Conservation (phyloP, 495 filamentous ascomycete species). For the Stereocaulon alpinum region DNA sequence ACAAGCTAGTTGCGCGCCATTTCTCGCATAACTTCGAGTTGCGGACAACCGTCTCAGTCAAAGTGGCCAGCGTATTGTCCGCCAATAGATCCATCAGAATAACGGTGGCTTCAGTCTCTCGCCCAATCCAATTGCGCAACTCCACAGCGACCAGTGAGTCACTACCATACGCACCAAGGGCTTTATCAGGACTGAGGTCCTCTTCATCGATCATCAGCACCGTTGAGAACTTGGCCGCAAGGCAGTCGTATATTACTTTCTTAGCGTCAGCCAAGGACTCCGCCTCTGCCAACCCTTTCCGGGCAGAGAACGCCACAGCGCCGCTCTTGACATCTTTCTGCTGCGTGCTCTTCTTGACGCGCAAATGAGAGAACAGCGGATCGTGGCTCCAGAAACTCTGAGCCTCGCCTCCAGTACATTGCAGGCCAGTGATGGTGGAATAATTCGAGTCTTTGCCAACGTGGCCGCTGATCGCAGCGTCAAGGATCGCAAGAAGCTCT, state of each 20-base stretch:
- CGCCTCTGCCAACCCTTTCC: conserved; percentile 8
- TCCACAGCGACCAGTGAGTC: conserved; percentile 33
- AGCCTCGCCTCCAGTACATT: background rate
- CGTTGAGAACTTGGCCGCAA: conserved; percentile 26
- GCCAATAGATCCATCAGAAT: conserved; percentile 31
- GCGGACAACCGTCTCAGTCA: background rate
- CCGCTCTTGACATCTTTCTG: background rate
- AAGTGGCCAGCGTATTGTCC: background rate
- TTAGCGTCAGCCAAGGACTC: conserved; percentile 22
- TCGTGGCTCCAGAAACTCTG: conserved; percentile 4
- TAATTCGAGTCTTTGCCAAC: background rate
- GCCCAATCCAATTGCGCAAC: conserved; percentile 31
- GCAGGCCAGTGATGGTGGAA: background rate
- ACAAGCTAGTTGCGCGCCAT: too few relatives aligned
- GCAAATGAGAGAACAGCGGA: conserved; percentile 9
- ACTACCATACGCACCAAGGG: conserved; percentile 26
- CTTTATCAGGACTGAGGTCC: conserved; percentile 25
- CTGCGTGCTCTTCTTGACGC: background rate
- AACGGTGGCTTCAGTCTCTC: conserved; percentile 26
- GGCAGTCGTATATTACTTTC: conserved; percentile 25
- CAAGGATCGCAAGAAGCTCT: conserved; percentile 8
- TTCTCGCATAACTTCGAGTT: conserved; percentile 1
- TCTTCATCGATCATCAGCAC: conserved; percentile 9
- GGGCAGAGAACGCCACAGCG: background rate
- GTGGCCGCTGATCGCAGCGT: conserved; percentile 9